phyloP scores from a whole-genome alignment of 2,329 filamentous ascomycete genomes.

The Phyllachora maydis region DNA sequence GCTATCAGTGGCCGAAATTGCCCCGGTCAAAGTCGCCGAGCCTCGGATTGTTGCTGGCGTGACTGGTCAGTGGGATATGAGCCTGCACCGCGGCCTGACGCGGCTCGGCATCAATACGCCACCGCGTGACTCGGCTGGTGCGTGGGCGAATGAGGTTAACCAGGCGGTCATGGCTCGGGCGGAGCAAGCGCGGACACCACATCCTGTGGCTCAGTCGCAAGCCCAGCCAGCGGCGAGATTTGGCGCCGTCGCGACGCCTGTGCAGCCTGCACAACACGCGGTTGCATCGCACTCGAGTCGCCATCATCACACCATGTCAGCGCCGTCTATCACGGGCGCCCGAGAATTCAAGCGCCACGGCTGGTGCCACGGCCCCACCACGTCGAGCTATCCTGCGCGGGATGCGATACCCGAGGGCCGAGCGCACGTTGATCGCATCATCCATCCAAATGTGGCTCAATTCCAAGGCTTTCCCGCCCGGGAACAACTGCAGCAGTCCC shows the following conservation, averaged over 20 bases:
- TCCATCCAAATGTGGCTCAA: slow-evolving; percentile 32
- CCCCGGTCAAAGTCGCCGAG: slow-evolving; percentile 25
- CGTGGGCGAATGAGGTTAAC: slow-evolving; percentile 35
- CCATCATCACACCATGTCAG: slow-evolving; percentile 39
- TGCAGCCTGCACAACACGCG: no score
- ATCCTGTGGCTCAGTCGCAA: no score
- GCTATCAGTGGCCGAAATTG: slow-evolving; percentile 10
- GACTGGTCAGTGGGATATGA: slow-evolving; percentile 39
- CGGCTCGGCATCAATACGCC: slow-evolving; percentile 40
- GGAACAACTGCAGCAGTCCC: slow-evolving; percentile 10
- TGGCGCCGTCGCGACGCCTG: no score
- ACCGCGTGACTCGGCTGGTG: slow-evolving; percentile 26
- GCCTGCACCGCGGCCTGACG: slow-evolving; percentile 43
- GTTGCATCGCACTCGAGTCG: no score
- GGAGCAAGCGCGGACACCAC: slow-evolving; percentile 20
- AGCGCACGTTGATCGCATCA: slow-evolving; percentile 29
- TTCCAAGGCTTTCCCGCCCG: slow-evolving; percentile 28
- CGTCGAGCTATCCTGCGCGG: slow-evolving; percentile 10
- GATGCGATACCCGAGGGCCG: slow-evolving; percentile 16
- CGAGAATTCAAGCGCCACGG: slow-evolving; percentile 45
- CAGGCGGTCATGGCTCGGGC: slow-evolving; percentile 32
- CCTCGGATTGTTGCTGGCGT: no score
- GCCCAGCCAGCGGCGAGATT: no score
- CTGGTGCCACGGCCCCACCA: slow-evolving; percentile 43
- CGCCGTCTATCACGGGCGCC: slow-evolving; percentile 31